A percentile compares a stretch with the other conserved stretches of the same genome.
These are phyloP conservation scores for Viola pubescens DNA, from an alignment of 441 rosid species.

Conservation along the genomic window DNA sequence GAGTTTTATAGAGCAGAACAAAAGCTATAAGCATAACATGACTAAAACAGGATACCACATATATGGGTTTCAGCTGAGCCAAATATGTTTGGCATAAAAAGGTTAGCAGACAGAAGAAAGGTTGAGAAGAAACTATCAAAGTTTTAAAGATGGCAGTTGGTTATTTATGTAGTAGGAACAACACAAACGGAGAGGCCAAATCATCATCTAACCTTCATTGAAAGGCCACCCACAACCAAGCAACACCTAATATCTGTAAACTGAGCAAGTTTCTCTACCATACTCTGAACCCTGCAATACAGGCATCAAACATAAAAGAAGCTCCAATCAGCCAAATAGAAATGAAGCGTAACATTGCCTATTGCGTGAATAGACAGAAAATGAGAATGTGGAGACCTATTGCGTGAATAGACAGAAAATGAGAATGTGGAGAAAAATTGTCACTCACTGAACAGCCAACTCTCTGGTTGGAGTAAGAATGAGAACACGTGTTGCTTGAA, in stretches of 20 bases:
- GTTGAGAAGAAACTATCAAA: too few species aligned
- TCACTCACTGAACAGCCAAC: slow-evolving; percentile 82
- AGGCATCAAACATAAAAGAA: neutral
- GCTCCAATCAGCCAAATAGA: too few species aligned
- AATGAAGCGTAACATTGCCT: neutral
- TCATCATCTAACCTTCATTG: slow-evolving; percentile 54
- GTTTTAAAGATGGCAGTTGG: too few species aligned
- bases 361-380: too few species aligned
- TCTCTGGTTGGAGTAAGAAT: slow-evolving; percentile 93
- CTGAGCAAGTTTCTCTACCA: slow-evolving; percentile 82
- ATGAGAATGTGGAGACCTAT: neutral
- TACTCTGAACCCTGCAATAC: slow-evolving; percentile 79
- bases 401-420: too few species aligned
- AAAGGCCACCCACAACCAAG: slow-evolving; percentile 87
- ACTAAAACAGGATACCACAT: too few species aligned
- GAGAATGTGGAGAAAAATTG: neutral
- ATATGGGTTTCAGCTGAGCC: too few species aligned
- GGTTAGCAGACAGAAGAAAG: too few species aligned
- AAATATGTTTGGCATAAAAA: too few species aligned
- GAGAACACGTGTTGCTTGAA: slow-evolving; percentile 72
- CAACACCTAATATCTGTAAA: slow-evolving; percentile 88
- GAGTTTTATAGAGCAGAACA: too few species aligned
- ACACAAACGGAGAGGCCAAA: neutral
- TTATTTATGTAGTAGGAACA: neutral
- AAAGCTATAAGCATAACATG: too few species aligned